phyloP scores from a whole-genome alignment of 2,329 filamentous ascomycete genomes.

The Madurella mycetomatis region DNA sequence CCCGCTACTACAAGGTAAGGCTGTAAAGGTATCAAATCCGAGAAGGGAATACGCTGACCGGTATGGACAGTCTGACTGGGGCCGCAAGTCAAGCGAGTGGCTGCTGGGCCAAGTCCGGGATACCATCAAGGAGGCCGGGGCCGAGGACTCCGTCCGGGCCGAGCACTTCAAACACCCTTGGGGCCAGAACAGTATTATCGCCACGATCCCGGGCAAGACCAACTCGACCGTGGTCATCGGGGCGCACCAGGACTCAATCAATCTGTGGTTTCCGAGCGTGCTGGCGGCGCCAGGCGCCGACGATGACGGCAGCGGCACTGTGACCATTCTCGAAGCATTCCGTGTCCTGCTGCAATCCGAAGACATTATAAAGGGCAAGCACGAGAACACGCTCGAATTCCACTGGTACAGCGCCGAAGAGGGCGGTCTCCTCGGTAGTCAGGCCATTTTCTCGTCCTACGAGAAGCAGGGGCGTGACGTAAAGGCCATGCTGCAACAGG shows the following conservation, averaged over 20 bases:
- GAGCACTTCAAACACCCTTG: constrained; percentile 75
- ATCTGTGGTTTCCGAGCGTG: constrained; percentile 80
- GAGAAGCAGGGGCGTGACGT: constrained; percentile 68
- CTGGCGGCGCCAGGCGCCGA: constrained; percentile 89
- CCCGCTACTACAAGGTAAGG: constrained; percentile 63
- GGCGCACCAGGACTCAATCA: constrained; percentile 93
- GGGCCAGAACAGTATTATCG: constrained; percentile 88
- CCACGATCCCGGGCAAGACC: constrained; percentile 79
- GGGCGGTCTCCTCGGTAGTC: constrained; percentile 78
- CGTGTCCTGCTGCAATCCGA: constrained; percentile 72
- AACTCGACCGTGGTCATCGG: constrained; percentile 85
- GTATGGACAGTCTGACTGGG: constrained; percentile 66
- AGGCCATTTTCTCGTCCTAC: constrained; percentile 83
- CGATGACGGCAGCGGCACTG: constrained; percentile 87
- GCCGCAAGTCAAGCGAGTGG: constrained; percentile 83
- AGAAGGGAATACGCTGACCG: constrained; percentile 58
- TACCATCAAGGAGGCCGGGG: constrained; percentile 67
- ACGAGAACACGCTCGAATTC: constrained; percentile 86
- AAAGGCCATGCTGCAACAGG: constrained; percentile 96
- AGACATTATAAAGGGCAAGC: constrained; percentile 65
- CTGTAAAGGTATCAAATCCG: background rate
- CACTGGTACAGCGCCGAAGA: constrained; percentile 95
- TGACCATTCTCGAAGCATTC: constrained; percentile 91
- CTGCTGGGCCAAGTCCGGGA: constrained; percentile 69
- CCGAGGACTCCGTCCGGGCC: constrained; percentile 62